Evolutionary conservation across 805 yeast genomes (phyloP), one percentile per base, ranked within the genome.

Genomic region (Candida chauliodis): DNA sequence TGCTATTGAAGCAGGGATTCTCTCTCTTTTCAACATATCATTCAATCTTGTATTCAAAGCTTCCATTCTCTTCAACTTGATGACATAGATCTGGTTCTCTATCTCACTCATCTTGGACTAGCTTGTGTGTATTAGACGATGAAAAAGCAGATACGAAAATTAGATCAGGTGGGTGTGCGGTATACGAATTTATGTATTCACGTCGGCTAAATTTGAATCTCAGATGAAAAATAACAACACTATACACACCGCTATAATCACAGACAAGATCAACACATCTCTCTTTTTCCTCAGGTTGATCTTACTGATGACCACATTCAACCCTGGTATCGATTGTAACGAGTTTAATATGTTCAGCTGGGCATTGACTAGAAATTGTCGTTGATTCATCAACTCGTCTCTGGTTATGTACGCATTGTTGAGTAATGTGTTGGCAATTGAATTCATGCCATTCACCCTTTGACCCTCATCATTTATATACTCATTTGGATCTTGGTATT

Each of bases 331-430:
- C 26, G 75, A 66, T 51, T 76, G 77, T 32, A 89, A 63, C 1
- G 85, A 69, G 29, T 73, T 73, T 43, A 79, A 68, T 39, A 90
- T 65, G 41, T 78, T 72, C 40, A 75, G 70, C 45, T 82, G 85
- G 4, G 93, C 84, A 43, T 68, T 76, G 40, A 70, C 69, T 37
- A 93, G 66, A 6, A 75, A 56, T 26, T 72, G 74, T 42, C 91
- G 71, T 63, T 93, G 99, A 34, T 81, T 70, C 32, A 74, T 48
- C 37, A 93, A 73, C 52, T 86, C 95, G 43, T 90, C 97, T 41
- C 98, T 71, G 0, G 98, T 89, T 48, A 84, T 86, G 63, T 78
- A 83, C 1, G 96, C 98, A 55, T 84, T 90, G n/a, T 75, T 75
- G 26, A 91, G 71, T 41, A 93, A 67, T 30, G 83, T 65, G 55